A percentile compares a stretch with the other conserved stretches of the same genome.
These are phyloP conservation scores for Salix caprea DNA, from an alignment of 345 rosid genomes.

Conservation along the genomic window DNA sequence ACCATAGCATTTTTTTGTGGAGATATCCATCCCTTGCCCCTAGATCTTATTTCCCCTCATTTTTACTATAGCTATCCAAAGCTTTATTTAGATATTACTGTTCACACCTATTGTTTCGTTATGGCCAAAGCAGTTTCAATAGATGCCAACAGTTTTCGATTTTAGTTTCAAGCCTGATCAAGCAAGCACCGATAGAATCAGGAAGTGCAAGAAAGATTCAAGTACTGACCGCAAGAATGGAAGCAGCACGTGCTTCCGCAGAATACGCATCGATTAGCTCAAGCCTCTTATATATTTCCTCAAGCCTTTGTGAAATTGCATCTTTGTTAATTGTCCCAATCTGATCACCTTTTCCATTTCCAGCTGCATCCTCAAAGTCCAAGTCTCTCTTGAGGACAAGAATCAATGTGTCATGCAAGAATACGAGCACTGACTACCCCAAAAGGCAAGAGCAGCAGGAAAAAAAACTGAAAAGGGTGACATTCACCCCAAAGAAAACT, in stretches of 20 bases:
- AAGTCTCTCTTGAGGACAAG: constrained; percentile 56
- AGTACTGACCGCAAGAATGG: constrained; percentile 85
- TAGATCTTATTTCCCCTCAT: background rate
- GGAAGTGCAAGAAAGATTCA: constrained; percentile 1
- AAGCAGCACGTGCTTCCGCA: constrained; percentile 93
- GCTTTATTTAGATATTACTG: background rate
- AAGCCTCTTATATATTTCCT: constrained; percentile 91
- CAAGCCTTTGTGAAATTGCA: constrained; percentile 59
- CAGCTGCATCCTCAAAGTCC: constrained; percentile 52
- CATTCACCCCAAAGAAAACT: constrained; percentile 1
- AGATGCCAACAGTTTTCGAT: background rate
- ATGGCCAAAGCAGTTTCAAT: background rate
- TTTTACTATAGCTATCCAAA: background rate
- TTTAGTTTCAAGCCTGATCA: constrained; percentile 5
- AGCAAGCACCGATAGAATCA: background rate
- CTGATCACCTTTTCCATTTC: constrained; percentile 39
- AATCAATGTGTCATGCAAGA: constrained; percentile 22
- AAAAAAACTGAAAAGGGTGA: constrained; percentile 4
- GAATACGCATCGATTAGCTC: constrained; percentile 87
- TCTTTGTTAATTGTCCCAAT: constrained; percentile 57
- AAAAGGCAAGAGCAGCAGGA: background rate
- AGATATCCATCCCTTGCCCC: background rate
- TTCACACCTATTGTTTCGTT: background rate
- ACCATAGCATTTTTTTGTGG: background rate
- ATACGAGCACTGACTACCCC: constrained; percentile 1